Conservation (phyloP, 2,329 filamentous ascomycete genomes). For the Graphilbum ipis-grandicollis region DNA sequence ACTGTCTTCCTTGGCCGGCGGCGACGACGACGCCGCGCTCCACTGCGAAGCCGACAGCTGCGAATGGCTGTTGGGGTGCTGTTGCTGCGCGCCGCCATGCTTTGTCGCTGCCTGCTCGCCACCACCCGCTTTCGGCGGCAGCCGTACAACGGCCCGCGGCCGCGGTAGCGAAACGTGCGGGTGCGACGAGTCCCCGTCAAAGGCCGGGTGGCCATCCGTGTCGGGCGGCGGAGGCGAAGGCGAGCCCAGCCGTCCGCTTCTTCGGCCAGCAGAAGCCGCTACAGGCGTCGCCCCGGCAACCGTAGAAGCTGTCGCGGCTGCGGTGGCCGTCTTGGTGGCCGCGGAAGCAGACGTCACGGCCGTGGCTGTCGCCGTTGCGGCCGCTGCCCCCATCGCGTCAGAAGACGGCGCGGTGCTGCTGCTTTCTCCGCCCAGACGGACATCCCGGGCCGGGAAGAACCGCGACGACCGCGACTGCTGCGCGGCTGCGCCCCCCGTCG, state of each 20-base stretch:
- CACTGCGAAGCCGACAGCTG: slow-evolving; percentile 1
- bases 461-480: slow-evolving; percentile 35
- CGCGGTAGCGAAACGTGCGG: slow-evolving; percentile 55
- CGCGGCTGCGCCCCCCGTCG: slow-evolving; percentile 7
- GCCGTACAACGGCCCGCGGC: slow-evolving; percentile 59
- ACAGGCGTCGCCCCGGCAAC: too few species aligned
- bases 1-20: slow-evolving; percentile 2
- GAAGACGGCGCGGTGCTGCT: slow-evolving; percentile 6
- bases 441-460: slow-evolving; percentile 42
- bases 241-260: slow-evolving; percentile 29
- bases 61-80: background rate
- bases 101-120: background rate
- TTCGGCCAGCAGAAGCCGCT: too few species aligned
- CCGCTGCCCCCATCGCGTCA: slow-evolving; percentile 1
- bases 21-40: background rate
- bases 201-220: slow-evolving; percentile 53
- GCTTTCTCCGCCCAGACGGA: slow-evolving; percentile 25
- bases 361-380: background rate
- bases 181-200: slow-evolving; percentile 45
- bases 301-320: background rate
- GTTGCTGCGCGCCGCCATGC: background rate
- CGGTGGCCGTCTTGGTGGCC: background rate
- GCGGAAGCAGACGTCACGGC: too few species aligned
- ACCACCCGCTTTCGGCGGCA: slow-evolving; percentile 39
- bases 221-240: slow-evolving; percentile 58